Base-by-base conservation (phyloP, 495 filamentous ascomycete species). In the Melanomma pulvis-pyrius region DNA sequence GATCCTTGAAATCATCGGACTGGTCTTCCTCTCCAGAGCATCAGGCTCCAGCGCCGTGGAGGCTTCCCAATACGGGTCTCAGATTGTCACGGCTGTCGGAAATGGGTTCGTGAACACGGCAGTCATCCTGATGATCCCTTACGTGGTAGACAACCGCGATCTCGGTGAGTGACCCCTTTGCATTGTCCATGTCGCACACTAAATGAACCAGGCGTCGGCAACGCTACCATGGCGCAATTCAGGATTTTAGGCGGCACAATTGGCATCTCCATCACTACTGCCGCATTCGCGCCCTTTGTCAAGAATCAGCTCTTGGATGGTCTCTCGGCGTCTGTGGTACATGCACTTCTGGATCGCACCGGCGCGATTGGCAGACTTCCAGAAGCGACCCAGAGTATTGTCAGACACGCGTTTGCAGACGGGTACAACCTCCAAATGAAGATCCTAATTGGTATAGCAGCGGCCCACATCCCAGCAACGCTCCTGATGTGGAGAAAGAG, bases 401-500 rank as follows among this genome's bases (percentile, higher is more conserved):
- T 54, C 17, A 12, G 25, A 19, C 9, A 26, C 1, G 26, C 46
- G 12, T 60, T 61, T 34, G 32, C 5, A 11, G 15, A 61, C 1
- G 57, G 29, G 8, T 67, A 61, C 44, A 61, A 50, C 21, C 29
- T 46, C 8, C 63, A 67, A 47, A 49, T 61, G 15, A 17, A 13
- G 1, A 6, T 67, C 3, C 9, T 34, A 2, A 61, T 67, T 61
- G 63, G 55, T 24, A 24, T 67, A n/a, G 63, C 63, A 28, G 63
- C 56, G 3, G 63, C 63, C 22, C 39, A 49, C 8, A 39, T 63
- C 25, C 59, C 59, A 13, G 41, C 36, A 25, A 32, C 59, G 2
- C 8, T 32, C 6, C 15, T 63, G 15, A 32, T 32, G 47, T 63
- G 59, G 59, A 39, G 25, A 15, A 72, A 11, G 32, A n/a, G n/a